Base-by-base conservation (phyloP, 2,329 filamentous ascomycete species). In the Sphaerostilbella broomeana region DNA sequence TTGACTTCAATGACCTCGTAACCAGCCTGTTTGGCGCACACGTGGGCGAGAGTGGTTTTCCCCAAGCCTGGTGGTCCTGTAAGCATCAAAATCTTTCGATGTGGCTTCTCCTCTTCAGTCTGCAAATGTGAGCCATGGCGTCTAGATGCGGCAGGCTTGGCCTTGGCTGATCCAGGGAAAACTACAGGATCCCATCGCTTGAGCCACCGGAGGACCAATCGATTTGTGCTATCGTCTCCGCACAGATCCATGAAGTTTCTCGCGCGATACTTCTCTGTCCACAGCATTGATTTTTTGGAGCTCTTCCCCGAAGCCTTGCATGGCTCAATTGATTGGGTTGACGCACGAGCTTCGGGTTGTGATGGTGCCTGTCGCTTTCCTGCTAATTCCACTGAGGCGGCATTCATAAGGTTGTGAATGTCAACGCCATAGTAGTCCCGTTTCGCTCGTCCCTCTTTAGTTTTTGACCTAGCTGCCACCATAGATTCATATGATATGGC, bases 1-100 rank as follows among this genome's bases (percentile, higher is more conserved):
- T 98, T 98, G 63, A 98, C 94, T 59, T 98, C 92, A 56, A 97
- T 76, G 1, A 94, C 85, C 54, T 97, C 92, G 53, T 98, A 98
- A 0, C 92, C 92, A 5, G 92, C 92, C 62, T 98, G 92, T 50
- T 74, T 81, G 0, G 94, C 94, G 58, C 92, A 97, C 0, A 98
- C 92, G 61, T 98, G 92, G 2, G 92, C 92, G 33, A 98, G 62
- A 0, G 92, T 98, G 0, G 92, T 98, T 67, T 98, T 98, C 19
- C 92, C 92, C 9, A 98, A 68, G 2, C 92, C 92, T 0, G 92
- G 92, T 0, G 92, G 88, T 0, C 92, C 94, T 1, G 90, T 89
- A 12, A 98, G 68, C 54, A 98, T 75, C 9, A 98, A 64, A 6
- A 98, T 87, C 59, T 95, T 97, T 45, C 83, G 76, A 56, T 94